Evolutionary conservation across 805 yeast genomes (phyloP).

Genomic region (Brettanomyces custersianus): DNA sequence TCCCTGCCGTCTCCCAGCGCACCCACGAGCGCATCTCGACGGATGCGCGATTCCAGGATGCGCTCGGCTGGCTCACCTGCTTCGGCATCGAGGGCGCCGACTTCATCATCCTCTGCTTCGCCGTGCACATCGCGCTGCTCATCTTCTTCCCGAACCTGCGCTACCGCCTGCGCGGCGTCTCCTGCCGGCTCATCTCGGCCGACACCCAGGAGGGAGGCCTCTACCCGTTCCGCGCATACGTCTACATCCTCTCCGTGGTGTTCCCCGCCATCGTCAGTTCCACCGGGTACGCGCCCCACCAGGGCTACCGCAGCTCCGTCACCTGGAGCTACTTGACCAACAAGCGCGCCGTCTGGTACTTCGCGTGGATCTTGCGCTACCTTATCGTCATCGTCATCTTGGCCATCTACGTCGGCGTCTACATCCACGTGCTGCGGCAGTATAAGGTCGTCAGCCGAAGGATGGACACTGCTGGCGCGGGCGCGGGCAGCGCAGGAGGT

Average conservation of each 20-base stretch:
- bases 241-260: conserved; percentile 49
- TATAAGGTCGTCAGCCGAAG: conserved; percentile 44
- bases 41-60: conserved; percentile 39
- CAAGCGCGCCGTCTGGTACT: conserved; percentile 60
- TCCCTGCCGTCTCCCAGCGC: conserved; percentile 33
- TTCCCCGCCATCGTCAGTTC: conserved; percentile 64
- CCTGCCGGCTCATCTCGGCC: neutral
- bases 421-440: conserved; percentile 60
- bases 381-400: conserved; percentile 54
- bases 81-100: conserved; percentile 81
- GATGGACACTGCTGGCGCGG: conserved; percentile 13
- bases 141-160: conserved; percentile 53
- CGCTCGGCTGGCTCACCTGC: conserved; percentile 76
- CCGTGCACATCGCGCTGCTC: conserved; percentile 69
- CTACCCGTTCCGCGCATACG: conserved; percentile 43
- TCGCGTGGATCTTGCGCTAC: conserved; percentile 81
- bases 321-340: conserved; percentile 77
- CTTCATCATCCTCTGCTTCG: conserved; percentile 71
- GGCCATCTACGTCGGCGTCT: conserved; percentile 58
- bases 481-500: too few relatives aligned
- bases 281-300: conserved; percentile 50
- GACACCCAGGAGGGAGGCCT: conserved; percentile 60
- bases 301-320: conserved; percentile 53
- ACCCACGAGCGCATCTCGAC: conserved; percentile 6
- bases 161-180: conserved; percentile 4